Evolutionary conservation across 2,329 filamentous ascomycete species (phyloP).

Genomic region (Paradendryphiella salina): DNA sequence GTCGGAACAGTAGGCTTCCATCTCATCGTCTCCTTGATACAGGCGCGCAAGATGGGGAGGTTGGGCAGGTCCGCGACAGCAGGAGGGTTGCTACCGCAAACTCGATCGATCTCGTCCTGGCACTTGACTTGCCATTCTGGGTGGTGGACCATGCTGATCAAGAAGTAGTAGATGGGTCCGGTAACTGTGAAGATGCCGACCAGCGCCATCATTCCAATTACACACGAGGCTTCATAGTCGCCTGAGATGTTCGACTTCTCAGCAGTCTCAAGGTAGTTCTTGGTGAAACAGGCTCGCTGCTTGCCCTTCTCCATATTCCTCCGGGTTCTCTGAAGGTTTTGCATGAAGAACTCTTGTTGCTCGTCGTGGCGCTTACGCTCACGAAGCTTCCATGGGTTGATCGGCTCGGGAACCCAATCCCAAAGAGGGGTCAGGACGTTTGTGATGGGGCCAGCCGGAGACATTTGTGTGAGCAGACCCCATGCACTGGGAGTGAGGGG

Average conservation of each 20-base stretch:
- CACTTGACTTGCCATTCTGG: constrained; percentile 44
- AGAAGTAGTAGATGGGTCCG: constrained; percentile 46
- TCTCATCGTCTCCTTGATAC: constrained; percentile 51
- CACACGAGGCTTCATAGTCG: constrained; percentile 46
- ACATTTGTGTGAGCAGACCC: constrained; percentile 62
- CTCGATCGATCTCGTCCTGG: constrained; percentile 40
- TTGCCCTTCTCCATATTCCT: constrained; percentile 39
- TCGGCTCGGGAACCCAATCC: constrained; percentile 52
- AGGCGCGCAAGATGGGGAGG: constrained; percentile 52
- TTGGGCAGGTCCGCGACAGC: constrained; percentile 47
- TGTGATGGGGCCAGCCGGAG: constrained; percentile 61
- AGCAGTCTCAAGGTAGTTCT: constrained; percentile 40
- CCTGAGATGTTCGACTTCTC: constrained; percentile 49
- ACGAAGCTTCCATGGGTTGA: constrained; percentile 60
- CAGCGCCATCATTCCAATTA: constrained; percentile 47
- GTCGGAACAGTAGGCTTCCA: constrained; percentile 55
- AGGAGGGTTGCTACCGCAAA: constrained; percentile 34
- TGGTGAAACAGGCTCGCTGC: constrained; percentile 40
- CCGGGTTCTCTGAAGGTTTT: constrained; percentile 48
- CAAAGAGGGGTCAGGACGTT: constrained; percentile 60
- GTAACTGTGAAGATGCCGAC: constrained; percentile 48
- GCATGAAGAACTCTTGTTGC: constrained; percentile 59
- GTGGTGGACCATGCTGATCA: constrained; percentile 45
- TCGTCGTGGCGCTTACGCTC: constrained; percentile 59
- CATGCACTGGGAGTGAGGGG: constrained; percentile 57